Base-by-base conservation (phyloP, 192 early-diverging fungal species). In the Umbelopsis sp. region DNA sequence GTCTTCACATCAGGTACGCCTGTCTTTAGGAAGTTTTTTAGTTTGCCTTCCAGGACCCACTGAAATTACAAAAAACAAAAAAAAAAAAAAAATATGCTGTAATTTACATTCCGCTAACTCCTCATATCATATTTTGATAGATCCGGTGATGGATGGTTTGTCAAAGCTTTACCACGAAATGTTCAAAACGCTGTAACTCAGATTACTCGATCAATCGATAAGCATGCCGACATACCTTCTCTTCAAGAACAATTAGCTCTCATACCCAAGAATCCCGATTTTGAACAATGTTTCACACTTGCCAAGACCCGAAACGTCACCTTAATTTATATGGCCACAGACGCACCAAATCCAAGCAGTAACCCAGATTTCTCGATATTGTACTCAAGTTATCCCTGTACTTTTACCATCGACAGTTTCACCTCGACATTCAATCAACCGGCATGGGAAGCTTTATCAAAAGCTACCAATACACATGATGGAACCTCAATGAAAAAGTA, bases 321-420 rank as follows among this genome's bases (percentile, higher is more conserved):
- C 0, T 52, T 84, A 21, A 77, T 86, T 9, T 86, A 84, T 54
- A 75, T 86, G 45, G 85, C 85, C 20, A 86, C 85, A 3, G 85
- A 86, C 24, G 77, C 81, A 1, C 77, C 65, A 10, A 38, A 66
- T 2, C 84, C 86, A 22, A 70, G 79, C 12, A 59, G 44, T 0
- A 82, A 84, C 56, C 71, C 68, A 1, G 74, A 77, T 29, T 82
- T 85, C 53, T 65, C 75, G 38, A 49, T 59, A 11, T 52, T 87
- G 4, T 87, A 80, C 50, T 22, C 65, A 22, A 72, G 71, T 1
- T 83, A 74, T 50, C 77, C 81, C 4, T 86, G 85, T 49, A 81
- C 75, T 10, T 84, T 84, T 25, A 84, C 83, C 4, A 38, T 86
- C 22, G 74, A 75, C 14, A 81, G 84, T 45, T 78, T 84, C 16